Conservation (phyloP, 768 basidiomycete genomes). For the Mycena amicta region DNA sequence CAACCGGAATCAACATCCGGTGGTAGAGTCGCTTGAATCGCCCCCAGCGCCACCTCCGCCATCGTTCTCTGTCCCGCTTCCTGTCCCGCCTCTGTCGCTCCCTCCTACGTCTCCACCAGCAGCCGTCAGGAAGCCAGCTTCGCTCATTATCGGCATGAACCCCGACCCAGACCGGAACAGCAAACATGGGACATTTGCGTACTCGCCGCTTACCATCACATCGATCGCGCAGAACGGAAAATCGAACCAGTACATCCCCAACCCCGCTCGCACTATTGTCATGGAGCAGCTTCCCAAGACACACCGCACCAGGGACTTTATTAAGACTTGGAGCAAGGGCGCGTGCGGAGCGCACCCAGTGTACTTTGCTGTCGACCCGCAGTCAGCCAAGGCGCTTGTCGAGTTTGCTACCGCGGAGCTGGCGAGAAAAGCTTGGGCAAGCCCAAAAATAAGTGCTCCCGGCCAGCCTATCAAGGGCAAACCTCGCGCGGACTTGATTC, state of each 20-base stretch:
- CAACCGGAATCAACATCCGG: constrained; percentile 2
- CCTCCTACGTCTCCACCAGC: constrained; percentile 22
- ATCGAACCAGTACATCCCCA: constrained; percentile 40
- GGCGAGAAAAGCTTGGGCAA: constrained; percentile 52
- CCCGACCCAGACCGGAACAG: constrained; percentile 47
- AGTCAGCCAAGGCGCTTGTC: constrained; percentile 48
- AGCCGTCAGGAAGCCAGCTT: constrained; percentile 12
- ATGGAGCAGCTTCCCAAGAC: constrained; percentile 58
- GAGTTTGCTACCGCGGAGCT: constrained; percentile 50
- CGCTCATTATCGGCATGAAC: constrained; percentile 45
- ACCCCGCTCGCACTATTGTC: constrained; percentile 54
- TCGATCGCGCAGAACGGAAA: constrained; percentile 19
- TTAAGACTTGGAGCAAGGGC: constrained; percentile 45
- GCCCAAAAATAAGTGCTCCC: constrained; percentile 43
- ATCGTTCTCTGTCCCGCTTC: too few species aligned
- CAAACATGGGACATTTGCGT: constrained; percentile 49
- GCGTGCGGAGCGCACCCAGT: constrained; percentile 41
- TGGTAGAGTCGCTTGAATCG: too few species aligned
- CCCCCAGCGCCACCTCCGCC: constrained; percentile 23
- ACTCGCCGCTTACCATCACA: constrained; percentile 25
- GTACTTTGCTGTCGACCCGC: constrained; percentile 43
- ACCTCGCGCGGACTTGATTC: constrained; percentile 46
- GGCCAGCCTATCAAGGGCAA: constrained; percentile 45
- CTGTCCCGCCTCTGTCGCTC: constrained; percentile 21
- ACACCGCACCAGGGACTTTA: constrained; percentile 44